Evolutionary conservation across 768 basidiomycete genomes (phyloP), one percentile per base, ranked within the genome.

Genomic region (Suillus occidentalis): DNA sequence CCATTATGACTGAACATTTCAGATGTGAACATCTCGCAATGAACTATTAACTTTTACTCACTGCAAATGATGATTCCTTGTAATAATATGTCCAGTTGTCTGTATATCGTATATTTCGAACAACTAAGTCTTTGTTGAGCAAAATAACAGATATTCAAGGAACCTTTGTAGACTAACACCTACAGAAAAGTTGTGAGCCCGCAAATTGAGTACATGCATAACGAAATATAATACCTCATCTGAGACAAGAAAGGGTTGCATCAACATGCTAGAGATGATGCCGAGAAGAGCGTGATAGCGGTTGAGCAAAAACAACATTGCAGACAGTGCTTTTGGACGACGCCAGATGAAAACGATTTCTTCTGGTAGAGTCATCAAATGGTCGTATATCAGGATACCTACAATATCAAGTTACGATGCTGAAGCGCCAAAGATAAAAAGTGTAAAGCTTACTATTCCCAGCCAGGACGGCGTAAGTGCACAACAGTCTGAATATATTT

Each of bases 1-100:
- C 78, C 37, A 85, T 71, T 67, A 69, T 84, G 84, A 61, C 84
- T 85, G 47, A 22, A 52, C 43, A n/a, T 2, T 16, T 49, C 6
- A 36, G 25, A 60, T 10, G 12, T 36, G 34, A 6, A 34, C 12
- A 10, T 31, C 28, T 31, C 28, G 18, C 18, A 18, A 31, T 31
- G 28, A 28, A 53, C 16, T 18, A 20, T 31, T 31, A 28, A 53
- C 16, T 18, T 31, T 2, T 18, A 31, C 52, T 53, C 52, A 53
- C 52, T 20, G 16, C 28, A 53, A 10, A 53, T 31, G 18, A 53
- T 10, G 18, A 18, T 53, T 6, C 18, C 28, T 53, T 53, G 52
- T 28, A 53, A 6, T 4, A 18, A 10, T 4, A 53, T 53, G 2
- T 18, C 16, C 28, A 53, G 4, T 53, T 53, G 28, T 31, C 52